Evolutionary conservation across 495 filamentous ascomycete species (phyloP), one percentile per base, ranked within the genome.

Genomic region (Neurospora sp.): DNA sequence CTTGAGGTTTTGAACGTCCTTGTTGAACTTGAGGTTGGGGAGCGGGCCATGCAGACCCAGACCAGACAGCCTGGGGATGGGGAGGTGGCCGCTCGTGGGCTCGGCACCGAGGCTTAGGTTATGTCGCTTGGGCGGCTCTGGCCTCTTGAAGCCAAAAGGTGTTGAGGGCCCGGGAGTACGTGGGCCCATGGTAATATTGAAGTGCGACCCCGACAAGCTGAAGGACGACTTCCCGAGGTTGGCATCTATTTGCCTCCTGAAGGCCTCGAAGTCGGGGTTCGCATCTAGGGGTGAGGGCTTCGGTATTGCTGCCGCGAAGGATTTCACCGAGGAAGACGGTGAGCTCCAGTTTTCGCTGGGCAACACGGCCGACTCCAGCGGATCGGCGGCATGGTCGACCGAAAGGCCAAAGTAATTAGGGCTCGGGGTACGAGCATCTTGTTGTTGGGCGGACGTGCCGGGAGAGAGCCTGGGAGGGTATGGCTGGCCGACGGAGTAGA

Each of bases 381-480:
- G 81, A 75, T 92, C 90, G 69, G 77, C 84, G 31, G 81, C 73
- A 39, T 87, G 84, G 54, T 95, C 91, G 71, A 92, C 82, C 39
- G 85, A 83, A 69, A 96, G 85, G 66, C 90, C 91, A 76, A 97
- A 97, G 81, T 97, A 97, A 78, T 91, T 93, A 23, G 93, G 91
- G 78, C 91, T 93, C 23, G 90, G 79, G 7, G 86, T 81, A 39
- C 84, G 82, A 62, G 78, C 81, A 48, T 85, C 84, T 35, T 66
- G 54, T 66, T 66, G 54, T 39, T 75, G 75, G 8, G 76, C 74
- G 69, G 75, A 59, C 16, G 69, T 75, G 81, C 83, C 72, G 71
- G 79, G 79, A n/a, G 81, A 82, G 74, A 77, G 75, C 78, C 81
- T 80, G 48, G 83, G 76, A 73, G 83, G 76, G 73, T 82, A 79